A percentile compares a stretch with the other conserved stretches of the same genome.
Evolutionary conservation across 768 basidiomycete species (phyloP).

Genomic region (Serendipita sp.): DNA sequence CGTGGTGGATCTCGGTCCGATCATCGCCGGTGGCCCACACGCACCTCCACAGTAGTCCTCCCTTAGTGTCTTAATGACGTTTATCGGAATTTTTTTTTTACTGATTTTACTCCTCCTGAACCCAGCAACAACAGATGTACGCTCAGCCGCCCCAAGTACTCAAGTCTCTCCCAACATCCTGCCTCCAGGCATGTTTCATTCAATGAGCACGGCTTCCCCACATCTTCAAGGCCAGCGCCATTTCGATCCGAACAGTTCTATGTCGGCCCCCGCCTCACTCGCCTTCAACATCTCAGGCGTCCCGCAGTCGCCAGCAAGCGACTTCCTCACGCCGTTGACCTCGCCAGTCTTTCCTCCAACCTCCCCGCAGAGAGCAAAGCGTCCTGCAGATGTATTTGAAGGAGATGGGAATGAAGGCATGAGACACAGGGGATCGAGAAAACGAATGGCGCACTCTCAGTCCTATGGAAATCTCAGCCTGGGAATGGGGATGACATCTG

Average conservation of each 20-base stretch:
- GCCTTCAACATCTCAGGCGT: conserved; percentile 36
- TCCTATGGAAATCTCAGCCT: background rate
- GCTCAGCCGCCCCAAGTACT: background rate
- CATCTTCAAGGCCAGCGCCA: conserved; percentile 5
- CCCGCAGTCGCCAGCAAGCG: conserved; percentile 2
- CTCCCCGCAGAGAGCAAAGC: background rate
- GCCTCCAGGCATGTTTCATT: conserved; percentile 19
- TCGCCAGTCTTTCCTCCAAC: background rate
- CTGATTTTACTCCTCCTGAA: no score
- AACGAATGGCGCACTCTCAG: conserved; percentile 1
- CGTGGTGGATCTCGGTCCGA: conserved; percentile 32
- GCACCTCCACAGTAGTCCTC: conserved; percentile 12
- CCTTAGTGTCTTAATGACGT: no score
- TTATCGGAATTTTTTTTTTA: no score
- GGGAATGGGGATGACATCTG: conserved; percentile 13
- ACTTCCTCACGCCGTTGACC: background rate
- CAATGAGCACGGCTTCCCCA: conserved; percentile 11
- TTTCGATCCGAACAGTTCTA: conserved; percentile 16
- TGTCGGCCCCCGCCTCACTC: conserved; percentile 58
- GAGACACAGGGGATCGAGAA: background rate
- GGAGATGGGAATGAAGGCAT: background rate
- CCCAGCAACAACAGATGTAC: conserved; percentile 13
- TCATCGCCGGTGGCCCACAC: conserved; percentile 13
- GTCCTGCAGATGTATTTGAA: background rate
- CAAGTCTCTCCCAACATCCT: conserved; percentile 15